Evolutionary conservation across 331 rosid genomes (phyloP), one percentile per base, ranked within the genome.

Genomic region (Arachis monticola): DNA sequence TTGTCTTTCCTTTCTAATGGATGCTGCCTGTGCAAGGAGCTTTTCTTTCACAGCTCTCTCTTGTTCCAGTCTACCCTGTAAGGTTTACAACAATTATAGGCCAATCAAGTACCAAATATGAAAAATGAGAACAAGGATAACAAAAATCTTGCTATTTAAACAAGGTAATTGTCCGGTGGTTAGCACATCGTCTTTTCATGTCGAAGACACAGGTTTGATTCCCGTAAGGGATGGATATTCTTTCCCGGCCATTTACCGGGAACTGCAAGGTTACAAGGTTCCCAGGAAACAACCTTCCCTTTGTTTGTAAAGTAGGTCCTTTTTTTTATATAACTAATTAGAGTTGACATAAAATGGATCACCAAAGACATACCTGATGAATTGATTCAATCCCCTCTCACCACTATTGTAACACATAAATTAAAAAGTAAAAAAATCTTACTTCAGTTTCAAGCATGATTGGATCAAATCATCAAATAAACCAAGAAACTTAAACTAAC

Each of bases 41-140:
- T 74, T 78, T 40, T 78, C 93, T 74, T 55, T 86, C 30, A 59
- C 83, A 12, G 12, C 82, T 72, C 61, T 85, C 72, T 79, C 88
- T 70, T 8, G 69, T 78, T 84, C 82, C 82, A 80, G 52, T 70
- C 73, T 81, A 69, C 80, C 86, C 91, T 90, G 88, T 72, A 73
- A 69, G 12, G 41, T 81, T 56, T 67, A 52, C 69, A 45, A 9
- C 65, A 65, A 27, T 51, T 52, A 13, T 76, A 8, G 74, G 59
- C 38, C 32, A 5, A 10, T 69, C 12, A 46, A 27, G 10, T 61
- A 58, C 42, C 59, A 68, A 78, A 48, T 47, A 45, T 59, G 74
- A 77, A 81, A 48, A 77, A 63, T 10, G 27, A 3, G 74, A 32
- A 48, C 57, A 64, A 45, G 5, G 7, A 53, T 9, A 64, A 78